Base-by-base conservation (phyloP, 768 basidiomycete genomes). In the Leccinum rimulosum region DNA sequence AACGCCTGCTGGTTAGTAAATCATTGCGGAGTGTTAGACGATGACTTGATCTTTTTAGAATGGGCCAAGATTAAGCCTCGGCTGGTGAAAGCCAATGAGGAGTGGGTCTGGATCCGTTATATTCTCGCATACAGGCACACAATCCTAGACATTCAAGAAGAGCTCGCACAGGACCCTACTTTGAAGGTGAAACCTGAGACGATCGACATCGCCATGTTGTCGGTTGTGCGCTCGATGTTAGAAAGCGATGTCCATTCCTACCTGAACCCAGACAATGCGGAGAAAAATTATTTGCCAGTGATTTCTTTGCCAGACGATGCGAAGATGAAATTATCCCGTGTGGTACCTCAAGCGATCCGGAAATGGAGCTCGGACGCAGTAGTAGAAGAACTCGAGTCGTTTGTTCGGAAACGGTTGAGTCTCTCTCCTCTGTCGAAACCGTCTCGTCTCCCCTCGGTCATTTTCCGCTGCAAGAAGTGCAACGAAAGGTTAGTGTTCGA, bases 381-480 rank as follows among this genome's bases (percentile, higher is more conserved):
- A 5, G 36, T 62, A 5, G 36, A 56, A 25, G 54, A 66, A 52
- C 59, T 65, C 12, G 56, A 62, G 27, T 52, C 52, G 17, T 6
- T 56, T n/a, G 54, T 57, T 33, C 60, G 52, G 19, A 9, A 52
- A 33, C 7, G 45, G 33, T 12, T 66, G 22, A 11, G 7, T 45
- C 55, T 59, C 9, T 7, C 54, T 1, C 30, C 48, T 38, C 30
- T n/a, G 9, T 61, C 56, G 25, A 54, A 61, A 15, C 64, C 50
- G 3, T 65, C 56, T 40, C 2, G 12, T 17, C 54, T 54, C 19
- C 56, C 38, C 17, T 57, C 30, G 15, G 61, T 66, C 7, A 52
- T 66, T 36, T 63, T 66, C 36, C 45, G 30, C 25, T 65, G 64
- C 38, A 58, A 27, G 28, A 9, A 7, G 31, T 62, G 64, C 27